Conservation (phyloP, 208 protist genomes). For the Trypanosoma melophagium region DNA sequence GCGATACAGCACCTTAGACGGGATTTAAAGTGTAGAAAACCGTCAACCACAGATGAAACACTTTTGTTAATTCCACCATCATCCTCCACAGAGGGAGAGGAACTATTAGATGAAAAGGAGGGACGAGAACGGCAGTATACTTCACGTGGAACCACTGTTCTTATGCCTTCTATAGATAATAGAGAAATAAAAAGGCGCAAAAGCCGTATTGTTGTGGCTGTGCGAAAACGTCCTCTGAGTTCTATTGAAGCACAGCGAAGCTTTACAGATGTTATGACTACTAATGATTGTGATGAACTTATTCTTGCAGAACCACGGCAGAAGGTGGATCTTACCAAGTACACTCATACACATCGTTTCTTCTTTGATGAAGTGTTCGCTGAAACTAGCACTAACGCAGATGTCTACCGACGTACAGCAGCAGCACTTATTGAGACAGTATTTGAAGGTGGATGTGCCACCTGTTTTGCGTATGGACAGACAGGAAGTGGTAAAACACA, state of each 20-base stretch:
- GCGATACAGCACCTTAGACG: slow-evolving; percentile 24
- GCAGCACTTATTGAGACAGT: slow-evolving; percentile 32
- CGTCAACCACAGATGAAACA: not conserved
- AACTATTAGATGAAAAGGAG: slow-evolving; percentile 27
- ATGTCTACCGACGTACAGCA: slow-evolving; percentile 63
- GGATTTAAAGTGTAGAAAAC: not conserved
- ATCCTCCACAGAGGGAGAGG: slow-evolving; percentile 10
- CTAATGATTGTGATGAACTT: slow-evolving; percentile 31
- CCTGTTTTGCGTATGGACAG: slow-evolving; percentile 38
- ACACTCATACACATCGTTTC: slow-evolving; percentile 84
- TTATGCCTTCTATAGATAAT: slow-evolving; percentile 18
- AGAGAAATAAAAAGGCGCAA: slow-evolving; percentile 30
- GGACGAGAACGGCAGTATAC: slow-evolving; percentile 23
- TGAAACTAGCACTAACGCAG: slow-evolving; percentile 56
- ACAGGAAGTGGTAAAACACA: slow-evolving; percentile 33
- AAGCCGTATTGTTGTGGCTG: slow-evolving; percentile 37
- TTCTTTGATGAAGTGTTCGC: slow-evolving; percentile 89
- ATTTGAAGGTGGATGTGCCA: slow-evolving; percentile 35
- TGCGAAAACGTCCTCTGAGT: slow-evolving; percentile 35
- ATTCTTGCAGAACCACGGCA: slow-evolving; percentile 41
- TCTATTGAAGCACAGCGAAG: slow-evolving; percentile 28
- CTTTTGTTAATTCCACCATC: not conserved
- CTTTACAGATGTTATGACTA: slow-evolving; percentile 34
- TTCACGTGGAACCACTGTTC: slow-evolving; percentile 26
- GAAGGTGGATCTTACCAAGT: slow-evolving; percentile 86